Conservation (phyloP, 2,329 filamentous ascomycete genomes). For the Fusarium mangiferae region DNA sequence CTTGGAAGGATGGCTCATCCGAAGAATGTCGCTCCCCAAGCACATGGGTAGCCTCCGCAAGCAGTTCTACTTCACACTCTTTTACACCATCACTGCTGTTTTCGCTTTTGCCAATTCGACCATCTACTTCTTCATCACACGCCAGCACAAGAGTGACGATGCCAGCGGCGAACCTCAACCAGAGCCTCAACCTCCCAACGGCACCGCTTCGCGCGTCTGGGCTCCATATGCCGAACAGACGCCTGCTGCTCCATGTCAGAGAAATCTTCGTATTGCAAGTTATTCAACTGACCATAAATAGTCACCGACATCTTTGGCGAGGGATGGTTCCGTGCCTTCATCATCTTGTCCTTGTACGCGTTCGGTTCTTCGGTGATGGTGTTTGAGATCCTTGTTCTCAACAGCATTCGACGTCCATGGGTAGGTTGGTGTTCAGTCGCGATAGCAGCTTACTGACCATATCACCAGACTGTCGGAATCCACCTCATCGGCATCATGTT, state of each 20-base stretch:
- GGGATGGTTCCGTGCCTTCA: conserved; percentile 59
- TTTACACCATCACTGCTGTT: conserved; percentile 59
- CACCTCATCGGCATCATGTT: conserved; percentile 56
- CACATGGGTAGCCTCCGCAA: conserved; percentile 54
- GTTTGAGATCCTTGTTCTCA: conserved; percentile 60
- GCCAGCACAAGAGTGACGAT: conserved; percentile 43
- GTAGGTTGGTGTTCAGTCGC: conserved; percentile 48
- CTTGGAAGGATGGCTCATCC: conserved; percentile 52
- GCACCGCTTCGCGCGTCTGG: conserved; percentile 14
- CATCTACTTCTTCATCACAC: conserved; percentile 60
- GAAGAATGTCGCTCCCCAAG: conserved; percentile 57
- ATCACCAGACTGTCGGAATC: conserved; percentile 54
- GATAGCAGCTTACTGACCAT: conserved; percentile 11
- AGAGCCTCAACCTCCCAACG: conserved; percentile 9
- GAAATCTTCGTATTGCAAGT: conserved; percentile 9
- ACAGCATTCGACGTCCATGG: conserved; percentile 63
- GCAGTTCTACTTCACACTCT: conserved; percentile 61
- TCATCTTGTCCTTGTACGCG: conserved; percentile 58
- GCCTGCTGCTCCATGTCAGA: conserved; percentile 42
- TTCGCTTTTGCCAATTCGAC: conserved; percentile 62
- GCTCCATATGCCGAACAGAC: neutral
- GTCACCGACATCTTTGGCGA: conserved; percentile 61
- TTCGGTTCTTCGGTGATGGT: conserved; percentile 56
- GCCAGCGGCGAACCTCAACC: conserved; percentile 9
- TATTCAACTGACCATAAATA: conserved; percentile 42